These are phyloP conservation scores for Neohortaea acidophila DNA, from an alignment of 495 filamentous ascomycete genomes.

Conservation along the genomic window DNA sequence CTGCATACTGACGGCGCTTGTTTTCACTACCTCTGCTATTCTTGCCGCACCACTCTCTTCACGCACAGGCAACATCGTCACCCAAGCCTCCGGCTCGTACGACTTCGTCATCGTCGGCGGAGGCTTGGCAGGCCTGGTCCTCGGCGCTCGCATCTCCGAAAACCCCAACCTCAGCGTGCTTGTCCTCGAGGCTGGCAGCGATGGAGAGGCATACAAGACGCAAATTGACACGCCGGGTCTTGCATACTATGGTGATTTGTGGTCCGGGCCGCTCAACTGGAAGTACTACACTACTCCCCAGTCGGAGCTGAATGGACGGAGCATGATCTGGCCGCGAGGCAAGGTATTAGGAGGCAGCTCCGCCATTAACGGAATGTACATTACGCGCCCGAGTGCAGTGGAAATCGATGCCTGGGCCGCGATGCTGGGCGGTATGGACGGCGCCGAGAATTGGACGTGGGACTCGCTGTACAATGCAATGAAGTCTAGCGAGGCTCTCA, in stretches of 20 bases:
- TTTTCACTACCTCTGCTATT: too few species aligned
- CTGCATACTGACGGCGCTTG: too few species aligned
- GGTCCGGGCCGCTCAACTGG: too few species aligned
- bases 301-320: slow-evolving; percentile 1
- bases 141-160: slow-evolving; percentile 16
- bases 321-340: slow-evolving; percentile 12
- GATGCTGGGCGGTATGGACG: slow-evolving; percentile 7
- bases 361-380: background rate
- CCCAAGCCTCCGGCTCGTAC: too few species aligned
- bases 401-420: background rate
- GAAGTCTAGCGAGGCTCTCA: too few species aligned
- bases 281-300: slow-evolving; percentile 14
- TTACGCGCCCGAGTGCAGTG: background rate
- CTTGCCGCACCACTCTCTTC: too few species aligned
- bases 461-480: too few species aligned
- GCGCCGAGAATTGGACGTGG: too few species aligned
- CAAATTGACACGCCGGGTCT: slow-evolving; percentile 3
- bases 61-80: too few species aligned
- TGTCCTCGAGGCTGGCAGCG: slow-evolving; percentile 18
- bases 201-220: slow-evolving; percentile 4
- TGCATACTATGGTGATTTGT: slow-evolving; percentile 14
- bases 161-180: slow-evolving; percentile 11
- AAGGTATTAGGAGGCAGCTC: slow-evolving; percentile 19
- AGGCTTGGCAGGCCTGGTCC: slow-evolving; percentile 15
- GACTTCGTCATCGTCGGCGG: slow-evolving; percentile 15